Evolutionary conservation across 352 stramenopile species (phyloP), one percentile per base, ranked within the genome.

Genomic region (Phytophthora sp.): DNA sequence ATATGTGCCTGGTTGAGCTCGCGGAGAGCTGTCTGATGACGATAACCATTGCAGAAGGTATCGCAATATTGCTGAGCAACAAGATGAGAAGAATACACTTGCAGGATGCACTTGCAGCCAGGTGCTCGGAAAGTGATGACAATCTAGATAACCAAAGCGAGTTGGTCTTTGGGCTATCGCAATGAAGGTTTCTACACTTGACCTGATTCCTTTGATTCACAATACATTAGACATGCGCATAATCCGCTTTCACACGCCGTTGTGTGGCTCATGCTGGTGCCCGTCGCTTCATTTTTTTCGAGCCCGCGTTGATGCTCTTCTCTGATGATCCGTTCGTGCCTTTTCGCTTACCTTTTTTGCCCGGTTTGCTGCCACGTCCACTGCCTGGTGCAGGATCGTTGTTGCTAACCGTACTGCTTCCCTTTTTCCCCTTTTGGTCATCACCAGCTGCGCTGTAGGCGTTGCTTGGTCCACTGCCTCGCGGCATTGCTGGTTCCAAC

Each of bases 1-100:
- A 61, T 26, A 43, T 61, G 24, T 32, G 41, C 51, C 26, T 48
- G 58, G 63, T 74, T 71, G 66, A 79, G 55, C 62, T 72, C 62
- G 57, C 50, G 37, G 35, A 60, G 27, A 54, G 62, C 11, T 49
- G 66, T 69, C 59, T 64, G 27, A 65, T 79, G 70, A 68, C 49
- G 66, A 79, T 61, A 76, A 64, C 59, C 38, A 74, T 71, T 79
- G 70, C 66, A 79, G 70, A 79, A 79, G 70, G 70, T 79, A 76
- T 79, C 66, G 66, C 66, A 79, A 64, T 68, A 50, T 56, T 65
- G 70, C 70, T 79, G 70, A 79, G 70, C 62, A 56, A 54, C 2
- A 59, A n/a, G n/a, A 63, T 23, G 38, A 43, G 48, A 59, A 69
- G 60, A 70, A 58, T 24, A 24, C 5, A 28, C 3, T 26, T 8